phyloP scores from a whole-genome alignment of 352 stramenopile genomes.

The Peronospora belbahrii region DNA sequence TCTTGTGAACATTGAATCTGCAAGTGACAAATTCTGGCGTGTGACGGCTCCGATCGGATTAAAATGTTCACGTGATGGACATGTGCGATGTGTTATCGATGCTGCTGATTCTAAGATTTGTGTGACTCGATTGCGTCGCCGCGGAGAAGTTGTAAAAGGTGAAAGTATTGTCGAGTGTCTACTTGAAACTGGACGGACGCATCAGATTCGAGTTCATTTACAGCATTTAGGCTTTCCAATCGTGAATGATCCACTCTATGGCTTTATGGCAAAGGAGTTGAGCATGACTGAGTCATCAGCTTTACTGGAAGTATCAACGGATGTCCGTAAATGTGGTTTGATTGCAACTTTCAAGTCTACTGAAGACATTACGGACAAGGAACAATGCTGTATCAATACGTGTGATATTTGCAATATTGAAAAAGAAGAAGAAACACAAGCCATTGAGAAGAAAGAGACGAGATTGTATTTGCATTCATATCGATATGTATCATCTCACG shows the following conservation, averaged over 20 bases:
- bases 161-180: slow-evolving; percentile 84
- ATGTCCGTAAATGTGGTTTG: background rate
- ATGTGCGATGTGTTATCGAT: slow-evolving; percentile 20
- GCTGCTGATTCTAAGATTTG: slow-evolving; percentile 26
- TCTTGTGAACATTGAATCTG: slow-evolving; percentile 12
- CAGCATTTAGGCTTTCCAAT: slow-evolving; percentile 85
- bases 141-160: slow-evolving; percentile 8
- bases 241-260: slow-evolving; percentile 93
- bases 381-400: slow-evolving; percentile 16
- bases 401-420: slow-evolving; percentile 11
- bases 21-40: slow-evolving; percentile 23
- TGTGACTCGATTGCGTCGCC: slow-evolving; percentile 35
- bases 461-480: slow-evolving; percentile 50
- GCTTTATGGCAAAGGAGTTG: slow-evolving; percentile 13
- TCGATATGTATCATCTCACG: slow-evolving; percentile 32
- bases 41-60: slow-evolving; percentile 35
- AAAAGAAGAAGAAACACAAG: background rate
- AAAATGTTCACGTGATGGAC: slow-evolving; percentile 17
- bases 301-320: background rate
- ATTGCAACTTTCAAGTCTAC: background rate
- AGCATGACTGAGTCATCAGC: background rate
- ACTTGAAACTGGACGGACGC: slow-evolving; percentile 88
- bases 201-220: slow-evolving; percentile 94
- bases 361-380: slow-evolving; percentile 5
- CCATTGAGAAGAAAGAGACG: slow-evolving; percentile 2